Base-by-base conservation (phyloP, 2,329 filamentous ascomycete genomes). In the Talaromyces albobiverticillius region DNA sequence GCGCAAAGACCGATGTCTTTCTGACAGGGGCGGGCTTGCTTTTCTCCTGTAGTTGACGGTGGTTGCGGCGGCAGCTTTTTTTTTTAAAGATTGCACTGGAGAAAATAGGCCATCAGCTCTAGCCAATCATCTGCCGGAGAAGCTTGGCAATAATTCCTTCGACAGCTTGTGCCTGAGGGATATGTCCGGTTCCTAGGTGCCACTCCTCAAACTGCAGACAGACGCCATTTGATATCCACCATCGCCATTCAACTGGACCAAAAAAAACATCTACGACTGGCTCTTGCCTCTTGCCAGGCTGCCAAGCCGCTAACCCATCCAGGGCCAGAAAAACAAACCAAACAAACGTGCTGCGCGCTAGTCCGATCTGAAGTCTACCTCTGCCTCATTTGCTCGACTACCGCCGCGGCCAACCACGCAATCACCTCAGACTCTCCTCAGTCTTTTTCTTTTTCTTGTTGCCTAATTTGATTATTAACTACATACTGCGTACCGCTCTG, bases 261-360 rank as follows among this genome's bases (percentile, higher is more conserved):
- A 38, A 38, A 9, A n/a, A 26, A 22, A 22, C 7, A 43, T n/a
- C n/a, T n/a, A n/a, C n/a, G n/a, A n/a, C n/a, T n/a, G n/a, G 7
- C 18, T 13, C 16, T 26, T 9, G 43, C 43, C 7, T 32, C 3
- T 46, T 18, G n/a, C 23, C 4, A 23, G 43, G 16, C 32, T 40
- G 36, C 36, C 34, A 40, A 40, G 36, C 36, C 31, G 50, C 49
- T 51, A 54, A 38, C 36, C 49, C 46, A 20, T 4, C 22, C 8
- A 13, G 14, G 32, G 36, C 26, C 10, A n/a, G 25, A 10, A 1
- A 43, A 26, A 41, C 53, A 55, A 55, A 55, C 31, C 11, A 41
- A 36, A 36, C 46, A 45, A 48, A 55, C 46, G 16, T 7, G 4
- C 9, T n/a, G 20, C 31, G 43, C 51, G 51, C 42, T 53, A 46